Evolutionary conservation across 148 eudicot species (phyloP).

Genomic region (Fagopyrum tataricum): DNA sequence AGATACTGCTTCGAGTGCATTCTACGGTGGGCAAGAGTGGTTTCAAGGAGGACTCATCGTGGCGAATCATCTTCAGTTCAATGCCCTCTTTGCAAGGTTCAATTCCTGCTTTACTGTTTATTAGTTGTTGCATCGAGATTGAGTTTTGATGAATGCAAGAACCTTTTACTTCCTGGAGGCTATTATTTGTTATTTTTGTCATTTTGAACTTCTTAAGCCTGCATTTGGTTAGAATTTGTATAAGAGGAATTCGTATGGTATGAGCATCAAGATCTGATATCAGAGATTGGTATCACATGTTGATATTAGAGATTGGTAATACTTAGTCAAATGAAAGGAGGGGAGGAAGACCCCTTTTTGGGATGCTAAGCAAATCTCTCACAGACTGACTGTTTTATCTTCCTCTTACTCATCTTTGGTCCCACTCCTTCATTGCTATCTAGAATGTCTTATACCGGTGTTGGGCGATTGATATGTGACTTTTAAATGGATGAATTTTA

Average conservation of each 20-base stretch:
- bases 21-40: slow-evolving; percentile 64
- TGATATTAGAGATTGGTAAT: too few relatives aligned
- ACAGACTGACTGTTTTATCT: too few relatives aligned
- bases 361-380: too few relatives aligned
- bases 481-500: too few relatives aligned
- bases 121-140: not conserved
- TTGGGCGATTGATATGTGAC: too few relatives aligned
- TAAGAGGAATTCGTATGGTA: not conserved
- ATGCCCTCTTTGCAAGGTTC: slow-evolving; percentile 91
- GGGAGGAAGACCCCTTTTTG: too few relatives aligned
- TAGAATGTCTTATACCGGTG: too few relatives aligned
- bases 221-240: not conserved
- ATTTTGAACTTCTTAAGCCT: not conserved
- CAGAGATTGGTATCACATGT: too few relatives aligned
- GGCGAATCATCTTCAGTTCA: slow-evolving; percentile 40
- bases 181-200: not conserved
- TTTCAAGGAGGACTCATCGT: slow-evolving; percentile 38
- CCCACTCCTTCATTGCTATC: too few relatives aligned
- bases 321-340: too few relatives aligned
- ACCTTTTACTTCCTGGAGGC: not conserved
- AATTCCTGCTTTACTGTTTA: not conserved
- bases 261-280: not conserved
- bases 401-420: too few relatives aligned
- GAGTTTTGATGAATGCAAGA: not conserved
- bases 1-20: slow-evolving; percentile 75